Evolutionary conservation across 192 early-diverging fungal species (phyloP).

Genomic region (Phlyctochytrium arcticum): DNA sequence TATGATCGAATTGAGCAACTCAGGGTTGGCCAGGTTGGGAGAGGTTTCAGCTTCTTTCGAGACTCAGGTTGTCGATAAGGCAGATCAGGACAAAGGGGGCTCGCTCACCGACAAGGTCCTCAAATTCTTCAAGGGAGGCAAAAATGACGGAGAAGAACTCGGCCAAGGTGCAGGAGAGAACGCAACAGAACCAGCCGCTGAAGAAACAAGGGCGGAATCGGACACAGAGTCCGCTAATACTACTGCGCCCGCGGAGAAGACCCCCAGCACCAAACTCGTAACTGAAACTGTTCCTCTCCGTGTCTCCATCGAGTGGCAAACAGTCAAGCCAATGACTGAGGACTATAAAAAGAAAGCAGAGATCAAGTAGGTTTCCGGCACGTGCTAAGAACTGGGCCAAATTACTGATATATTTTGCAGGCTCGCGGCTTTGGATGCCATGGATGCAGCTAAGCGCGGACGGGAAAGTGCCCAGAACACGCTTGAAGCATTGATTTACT

Average conservation of each 20-base stretch:
- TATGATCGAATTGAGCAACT: conserved; percentile 73
- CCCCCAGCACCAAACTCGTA: conserved; percentile 32
- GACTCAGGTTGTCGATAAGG: conserved; percentile 40
- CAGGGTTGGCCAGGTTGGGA: conserved; percentile 65
- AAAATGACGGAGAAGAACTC: conserved; percentile 12
- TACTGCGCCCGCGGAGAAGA: conserved; percentile 1
- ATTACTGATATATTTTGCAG: conserved; percentile 21
- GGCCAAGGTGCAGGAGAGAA: conserved; percentile 34
- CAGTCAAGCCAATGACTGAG: conserved; percentile 47
- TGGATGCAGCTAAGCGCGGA: conserved; percentile 62
- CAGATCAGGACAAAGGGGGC: conserved; percentile 22
- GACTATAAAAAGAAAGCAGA: conserved; percentile 29
- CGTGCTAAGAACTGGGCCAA: neutral
- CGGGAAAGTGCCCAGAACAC: conserved; percentile 82
- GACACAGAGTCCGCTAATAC: conserved; percentile 6
- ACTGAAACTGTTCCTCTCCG: conserved; percentile 57
- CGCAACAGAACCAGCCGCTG: conserved; percentile 10
- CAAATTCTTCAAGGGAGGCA: conserved; percentile 41
- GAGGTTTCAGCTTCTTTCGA: conserved; percentile 54
- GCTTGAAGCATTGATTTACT: conserved; percentile 89
- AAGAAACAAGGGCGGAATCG: conserved; percentile 26
- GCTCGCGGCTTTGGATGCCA: conserved; percentile 65
- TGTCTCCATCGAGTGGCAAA: conserved; percentile 51
- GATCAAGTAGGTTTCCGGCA: conserved; percentile 33
- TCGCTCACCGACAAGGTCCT: conserved; percentile 33